phyloP scores from a whole-genome alignment of 257 asterid species.

The Primulina huaijiensis region DNA sequence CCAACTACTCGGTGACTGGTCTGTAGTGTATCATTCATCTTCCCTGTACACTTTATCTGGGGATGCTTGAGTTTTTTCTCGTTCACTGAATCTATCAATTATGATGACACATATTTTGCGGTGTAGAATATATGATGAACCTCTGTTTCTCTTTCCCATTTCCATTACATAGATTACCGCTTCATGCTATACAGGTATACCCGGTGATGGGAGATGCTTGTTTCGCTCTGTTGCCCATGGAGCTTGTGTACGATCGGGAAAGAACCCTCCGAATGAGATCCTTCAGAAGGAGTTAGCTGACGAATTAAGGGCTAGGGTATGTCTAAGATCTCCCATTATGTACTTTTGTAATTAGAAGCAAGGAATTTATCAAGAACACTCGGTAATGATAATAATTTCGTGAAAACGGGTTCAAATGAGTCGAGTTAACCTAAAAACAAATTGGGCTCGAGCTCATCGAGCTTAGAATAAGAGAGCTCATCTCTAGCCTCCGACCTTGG shows the following conservation, averaged over 20 bases:
- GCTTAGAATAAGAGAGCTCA: background rate
- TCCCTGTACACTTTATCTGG: background rate
- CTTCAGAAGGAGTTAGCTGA: slow-evolving; percentile 80
- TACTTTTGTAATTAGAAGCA: background rate
- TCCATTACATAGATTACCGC: slow-evolving; percentile 23
- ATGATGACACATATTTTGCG: background rate
- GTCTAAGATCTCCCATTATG: slow-evolving; percentile 23
- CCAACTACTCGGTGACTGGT: slow-evolving; percentile 79
- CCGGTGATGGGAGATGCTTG: slow-evolving; percentile 99
- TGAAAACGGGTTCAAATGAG: background rate
- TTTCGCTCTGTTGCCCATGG: slow-evolving; percentile 95
- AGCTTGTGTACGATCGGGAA: slow-evolving; percentile 80
- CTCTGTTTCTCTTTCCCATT: background rate
- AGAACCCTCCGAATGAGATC: slow-evolving; percentile 66
- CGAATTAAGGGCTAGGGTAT: slow-evolving; percentile 76
- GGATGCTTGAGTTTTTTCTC: background rate
- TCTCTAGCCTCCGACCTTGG: background rate
- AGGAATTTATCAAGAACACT: background rate
- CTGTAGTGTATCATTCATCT: slow-evolving; percentile 25
- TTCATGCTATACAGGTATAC: slow-evolving; percentile 62
- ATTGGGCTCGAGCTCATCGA: no score
- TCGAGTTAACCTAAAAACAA: no score
- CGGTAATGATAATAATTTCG: background rate
- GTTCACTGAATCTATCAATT: background rate
- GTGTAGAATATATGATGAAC: background rate